These are phyloP conservation scores for Mychonastes homosphaera DNA, from an alignment of 139 green algal species.

Conservation along the genomic window DNA sequence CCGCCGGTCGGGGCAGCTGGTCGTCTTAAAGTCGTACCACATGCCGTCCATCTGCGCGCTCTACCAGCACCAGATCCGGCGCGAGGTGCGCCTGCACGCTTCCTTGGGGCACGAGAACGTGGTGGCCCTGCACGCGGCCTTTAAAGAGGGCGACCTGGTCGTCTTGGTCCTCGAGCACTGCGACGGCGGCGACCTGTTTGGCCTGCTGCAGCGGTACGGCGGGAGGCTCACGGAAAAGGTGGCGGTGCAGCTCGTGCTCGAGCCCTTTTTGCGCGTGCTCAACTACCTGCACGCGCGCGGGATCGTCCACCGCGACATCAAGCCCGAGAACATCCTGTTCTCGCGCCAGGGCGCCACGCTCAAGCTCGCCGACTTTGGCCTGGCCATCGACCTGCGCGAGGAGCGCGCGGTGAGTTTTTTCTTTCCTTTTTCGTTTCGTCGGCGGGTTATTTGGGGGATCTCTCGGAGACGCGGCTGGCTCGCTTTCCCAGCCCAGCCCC, in stretches of 20 bases:
- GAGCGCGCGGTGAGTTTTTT: constrained; percentile 29
- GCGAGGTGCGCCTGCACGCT: constrained; percentile 19
- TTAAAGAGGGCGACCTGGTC: constrained; percentile 28
- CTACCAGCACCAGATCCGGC: constrained; percentile 49
- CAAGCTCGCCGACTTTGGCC: constrained; percentile 34
- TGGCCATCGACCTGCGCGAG: constrained; percentile 38
- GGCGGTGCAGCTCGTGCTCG: constrained; percentile 46
- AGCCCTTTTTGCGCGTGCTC: constrained; percentile 46
- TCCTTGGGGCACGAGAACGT: constrained; percentile 15
- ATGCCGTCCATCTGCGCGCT: constrained; percentile 37
- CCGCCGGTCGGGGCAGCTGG: constrained; percentile 25
- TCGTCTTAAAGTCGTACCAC: constrained; percentile 44
- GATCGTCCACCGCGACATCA: constrained; percentile 9
- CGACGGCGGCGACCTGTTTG: constrained; percentile 41
- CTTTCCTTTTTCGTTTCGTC: neutral
- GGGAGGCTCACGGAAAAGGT: constrained; percentile 37
- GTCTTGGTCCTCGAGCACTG: constrained; percentile 42
- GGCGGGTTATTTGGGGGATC: neutral
- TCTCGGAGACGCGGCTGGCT: neutral
- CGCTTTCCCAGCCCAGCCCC: neutral
- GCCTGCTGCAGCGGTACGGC: constrained; percentile 38
- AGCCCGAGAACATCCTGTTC: constrained; percentile 14
- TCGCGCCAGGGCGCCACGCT: neutral
- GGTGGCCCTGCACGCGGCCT: constrained; percentile 14
- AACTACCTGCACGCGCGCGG: neutral